Evolutionary conservation across 768 basidiomycete genomes (phyloP), one percentile per base, ranked within the genome.

Genomic region (Suillus discolor): DNA sequence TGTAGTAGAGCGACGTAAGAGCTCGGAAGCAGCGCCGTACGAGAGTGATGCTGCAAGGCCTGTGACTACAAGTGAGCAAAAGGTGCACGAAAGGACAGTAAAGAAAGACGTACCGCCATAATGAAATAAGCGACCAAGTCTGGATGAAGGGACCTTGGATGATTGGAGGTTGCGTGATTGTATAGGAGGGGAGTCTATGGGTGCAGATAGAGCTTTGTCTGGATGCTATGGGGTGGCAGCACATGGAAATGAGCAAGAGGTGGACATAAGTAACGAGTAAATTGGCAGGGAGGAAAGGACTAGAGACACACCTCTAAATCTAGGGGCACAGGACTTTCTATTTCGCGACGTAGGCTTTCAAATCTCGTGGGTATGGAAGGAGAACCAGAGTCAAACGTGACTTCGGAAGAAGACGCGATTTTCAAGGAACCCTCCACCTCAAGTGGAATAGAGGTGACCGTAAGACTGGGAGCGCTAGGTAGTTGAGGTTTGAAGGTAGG

Each of bases 21-120:
- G 78, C 79, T 98, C 96, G 0, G 93, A 85, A 0, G 96, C 96
- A 11, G 94, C 96, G 4, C 97, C 97, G 66, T 92, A 89, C 3
- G 93, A 86, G 1, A 99, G 79, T 0, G 96, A 94, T 0, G 94
- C 94, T 4, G 94, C 96, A 6, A 99, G 85, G 47, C 96, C 96
- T 98, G 70, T 4, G 11, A 59, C 1, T n/a, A 47, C 16, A 4
- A 25, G 25, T 60, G 5, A 60, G 39, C 39, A 28, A 62, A 60
- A 12, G 9, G 31, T 41, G 28, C 57, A 8, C 3, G 20, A 62
- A 62, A 59, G 9, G 31, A 36, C 1, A 41, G 16, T 4, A 25
- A 25, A 62, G n/a, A 31, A 41, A 41, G 36, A 71, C 83, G 55
- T 72, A 91, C 96, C 93, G 71, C 97, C 97, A 66, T 99, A 98